Evolutionary conservation across 1,139 yeast genomes (phyloP), one percentile per base, ranked within the genome.

Genomic region (Scheffersomyces insectosa): DNA sequence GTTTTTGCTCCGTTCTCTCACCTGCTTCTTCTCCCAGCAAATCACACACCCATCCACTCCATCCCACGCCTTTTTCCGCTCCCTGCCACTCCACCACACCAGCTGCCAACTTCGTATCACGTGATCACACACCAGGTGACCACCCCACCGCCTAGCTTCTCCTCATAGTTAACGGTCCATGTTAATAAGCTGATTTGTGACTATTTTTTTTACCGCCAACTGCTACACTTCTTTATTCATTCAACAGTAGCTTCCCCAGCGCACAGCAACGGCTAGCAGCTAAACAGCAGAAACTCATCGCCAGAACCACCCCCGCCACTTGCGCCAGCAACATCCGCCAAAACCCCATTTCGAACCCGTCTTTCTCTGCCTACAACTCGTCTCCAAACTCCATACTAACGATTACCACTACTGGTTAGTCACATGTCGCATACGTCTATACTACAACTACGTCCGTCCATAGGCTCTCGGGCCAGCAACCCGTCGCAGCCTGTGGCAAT

Each of bases 401-500:
- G 25, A 20, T 20, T 20, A 20, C 6, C 25, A 20, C 25, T 31
- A 14, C 20, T 14, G 34, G n/a, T n/a, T 20, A 15, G 20, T 31
- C 11, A 31, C 34, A 31, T 31, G 34, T 31, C 34, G 34, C 34
- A 14, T 14, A 31, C 25, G 8, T 20, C 34, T n/a, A 31, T 31
- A 31, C 34, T 15, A 31, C 15, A 15, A 31, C 34, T 31, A 31
- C 34, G 23, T 20, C 34, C 34, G 25, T 20, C 25, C 25, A 20
- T 20, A 20, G 25, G 25, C 25, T 20, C 25, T 4, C 20, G 11
- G 34, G 20, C 23, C 20, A 15, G 4, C 23, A 23, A 31, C 34
- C 20, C 34, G 23, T 20, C 34, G 6, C 25, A 16, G n/a, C 59
- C 59, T 13, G 49, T 53, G n/a, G 58, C 67, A n/a, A 40, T 65